These are phyloP conservation scores for Irpex sp. DNA, from an alignment of 1,284 basidiomycete species.

Conservation along the genomic window DNA sequence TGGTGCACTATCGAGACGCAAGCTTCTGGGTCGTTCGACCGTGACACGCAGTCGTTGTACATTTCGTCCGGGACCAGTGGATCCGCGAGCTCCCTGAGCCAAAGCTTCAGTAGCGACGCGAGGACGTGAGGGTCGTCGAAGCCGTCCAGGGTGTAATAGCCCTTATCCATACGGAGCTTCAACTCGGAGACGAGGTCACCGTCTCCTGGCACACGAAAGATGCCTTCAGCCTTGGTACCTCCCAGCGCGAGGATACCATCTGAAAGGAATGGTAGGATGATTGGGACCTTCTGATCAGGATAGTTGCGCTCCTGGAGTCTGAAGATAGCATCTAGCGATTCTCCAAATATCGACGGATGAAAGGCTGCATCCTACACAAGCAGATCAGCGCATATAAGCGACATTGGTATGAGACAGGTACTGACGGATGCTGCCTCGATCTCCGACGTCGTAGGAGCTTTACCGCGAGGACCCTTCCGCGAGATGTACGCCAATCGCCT, in stretches of 20 bases:
- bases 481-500: slow-evolving; percentile 66
- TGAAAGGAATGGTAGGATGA: slow-evolving; percentile 89
- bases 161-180: slow-evolving; percentile 83
- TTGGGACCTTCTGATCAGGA: slow-evolving; percentile 78
- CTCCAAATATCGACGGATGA: slow-evolving; percentile 89
- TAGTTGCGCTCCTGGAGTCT: slow-evolving; percentile 81
- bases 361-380: slow-evolving; percentile 76
- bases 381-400: slow-evolving; percentile 1
- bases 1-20: slow-evolving; percentile 71
- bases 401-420: slow-evolving; percentile 11
- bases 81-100: slow-evolving; percentile 85
- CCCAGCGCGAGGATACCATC: slow-evolving; percentile 87
- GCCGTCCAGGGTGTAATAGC: slow-evolving; percentile 83
- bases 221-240: slow-evolving; percentile 79
- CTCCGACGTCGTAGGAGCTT: slow-evolving; percentile 72
- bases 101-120: slow-evolving; percentile 84
- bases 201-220: slow-evolving; percentile 89
- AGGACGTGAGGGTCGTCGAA: slow-evolving; percentile 86
- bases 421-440: slow-evolving; percentile 83
- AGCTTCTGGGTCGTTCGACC: slow-evolving; percentile 57
- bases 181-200: slow-evolving; percentile 79
- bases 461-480: slow-evolving; percentile 78
- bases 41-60: slow-evolving; percentile 81
- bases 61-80: slow-evolving; percentile 83
- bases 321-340: slow-evolving; percentile 79